These are phyloP conservation scores for Ogataea nakhonphanomensis DNA, from an alignment of 805 yeast species.

Conservation along the genomic window DNA sequence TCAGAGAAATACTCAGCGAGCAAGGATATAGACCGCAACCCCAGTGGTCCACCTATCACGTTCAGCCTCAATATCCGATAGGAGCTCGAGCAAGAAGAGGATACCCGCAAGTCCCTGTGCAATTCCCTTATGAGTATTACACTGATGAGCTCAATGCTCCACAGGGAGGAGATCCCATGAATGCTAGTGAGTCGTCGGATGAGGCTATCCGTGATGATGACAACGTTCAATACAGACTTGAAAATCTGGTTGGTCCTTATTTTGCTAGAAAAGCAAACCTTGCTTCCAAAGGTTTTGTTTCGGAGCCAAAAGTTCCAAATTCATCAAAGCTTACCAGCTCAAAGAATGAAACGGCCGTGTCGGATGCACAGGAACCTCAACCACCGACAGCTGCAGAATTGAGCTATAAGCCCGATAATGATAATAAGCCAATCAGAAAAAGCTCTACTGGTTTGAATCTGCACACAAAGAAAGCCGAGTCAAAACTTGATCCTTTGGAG, in stretches of 20 bases:
- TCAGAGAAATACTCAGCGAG: slow-evolving; percentile 15
- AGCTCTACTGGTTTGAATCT: slow-evolving; percentile 18
- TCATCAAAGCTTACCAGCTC: too few species aligned
- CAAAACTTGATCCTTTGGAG: slow-evolving; percentile 38
- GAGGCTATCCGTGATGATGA: slow-evolving; percentile 4
- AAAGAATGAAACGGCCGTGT: neutral
- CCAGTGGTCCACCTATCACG: slow-evolving; percentile 2
- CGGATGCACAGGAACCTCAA: neutral
- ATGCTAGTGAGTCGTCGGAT: neutral
- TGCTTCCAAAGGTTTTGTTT: too few species aligned
- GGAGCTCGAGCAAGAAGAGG: slow-evolving; percentile 2
- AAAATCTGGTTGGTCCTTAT: slow-evolving; percentile 18
- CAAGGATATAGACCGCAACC: slow-evolving; percentile 12
- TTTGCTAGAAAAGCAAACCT: slow-evolving; percentile 15
- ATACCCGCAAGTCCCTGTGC: slow-evolving; percentile 5
- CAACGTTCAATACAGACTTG: slow-evolving; percentile 17
- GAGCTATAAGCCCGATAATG: neutral
- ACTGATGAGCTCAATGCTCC: slow-evolving; percentile 8
- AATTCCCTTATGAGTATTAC: slow-evolving; percentile 5
- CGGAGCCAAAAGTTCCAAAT: too few species aligned
- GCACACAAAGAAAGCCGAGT: slow-evolving; percentile 17
- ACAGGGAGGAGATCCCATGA: slow-evolving; percentile 1
- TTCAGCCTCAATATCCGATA: slow-evolving; percentile 4
- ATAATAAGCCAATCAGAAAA: slow-evolving; percentile 6
- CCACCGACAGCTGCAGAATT: neutral